Evolutionary conservation across 441 rosid genomes (phyloP).

Genomic region (Gossypium trilobum): DNA sequence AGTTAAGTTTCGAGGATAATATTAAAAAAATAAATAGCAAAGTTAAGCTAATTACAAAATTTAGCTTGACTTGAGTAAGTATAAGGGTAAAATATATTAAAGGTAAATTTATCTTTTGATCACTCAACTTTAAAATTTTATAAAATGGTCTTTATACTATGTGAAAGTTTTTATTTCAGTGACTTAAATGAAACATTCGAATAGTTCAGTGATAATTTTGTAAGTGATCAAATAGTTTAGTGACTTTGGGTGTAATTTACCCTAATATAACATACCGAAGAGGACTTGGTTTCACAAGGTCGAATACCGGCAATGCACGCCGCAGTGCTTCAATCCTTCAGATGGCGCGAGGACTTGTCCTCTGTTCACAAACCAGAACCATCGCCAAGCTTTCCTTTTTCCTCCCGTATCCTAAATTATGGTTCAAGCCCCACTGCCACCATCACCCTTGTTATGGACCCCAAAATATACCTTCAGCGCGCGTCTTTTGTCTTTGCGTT

Average conservation of each 20-base stretch:
- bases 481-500: conserved; percentile 35
- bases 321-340: neutral
- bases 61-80: too few relatives aligned
- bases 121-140: too few relatives aligned
- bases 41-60: too few relatives aligned
- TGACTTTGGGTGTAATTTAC: neutral
- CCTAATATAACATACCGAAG: neutral
- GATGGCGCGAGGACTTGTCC: conserved; percentile 44
- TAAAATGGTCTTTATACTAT: too few relatives aligned
- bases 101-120: too few relatives aligned
- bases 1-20: too few relatives aligned
- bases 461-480: conserved; percentile 22
- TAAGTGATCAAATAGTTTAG: too few relatives aligned
- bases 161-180: too few relatives aligned
- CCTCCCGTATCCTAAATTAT: conserved; percentile 21
- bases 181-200: too few relatives aligned
- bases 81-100: too few relatives aligned
- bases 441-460: conserved; percentile 12
- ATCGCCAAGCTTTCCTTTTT: conserved; percentile 26
- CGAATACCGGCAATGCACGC: neutral
- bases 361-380: conserved; percentile 33
- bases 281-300: neutral
- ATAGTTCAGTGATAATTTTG: too few relatives aligned
- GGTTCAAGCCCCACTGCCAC: conserved; percentile 17
- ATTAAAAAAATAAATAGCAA: too few relatives aligned